A percentile compares a stretch with the other conserved stretches of the same genome.
Conservation (phyloP, 179 eudicot genomes). For the Heliamphora pulchella region DNA sequence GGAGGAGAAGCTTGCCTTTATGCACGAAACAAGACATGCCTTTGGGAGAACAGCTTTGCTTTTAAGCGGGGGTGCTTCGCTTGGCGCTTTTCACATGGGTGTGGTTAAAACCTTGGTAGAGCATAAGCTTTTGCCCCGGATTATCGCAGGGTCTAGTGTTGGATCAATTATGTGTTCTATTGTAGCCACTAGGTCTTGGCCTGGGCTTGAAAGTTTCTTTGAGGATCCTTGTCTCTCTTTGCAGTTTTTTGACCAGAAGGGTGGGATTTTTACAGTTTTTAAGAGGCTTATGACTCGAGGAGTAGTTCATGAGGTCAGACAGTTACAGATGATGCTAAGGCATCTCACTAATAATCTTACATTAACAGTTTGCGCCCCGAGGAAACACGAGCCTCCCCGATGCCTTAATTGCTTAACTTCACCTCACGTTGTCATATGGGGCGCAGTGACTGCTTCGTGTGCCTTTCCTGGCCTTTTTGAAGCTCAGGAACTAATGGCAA, state of each 20-base stretch:
- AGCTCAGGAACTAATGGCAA: constrained; percentile 98
- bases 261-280: constrained; percentile 66
- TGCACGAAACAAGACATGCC: constrained; percentile 95
- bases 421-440: constrained; percentile 98
- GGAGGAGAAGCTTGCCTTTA: constrained; percentile 93
- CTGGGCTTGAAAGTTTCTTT: constrained; percentile 88
- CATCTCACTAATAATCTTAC: constrained; percentile 74
- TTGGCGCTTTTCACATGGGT: constrained; percentile 86
- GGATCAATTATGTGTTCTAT: constrained; percentile 87
- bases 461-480: constrained; percentile 98
- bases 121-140: constrained; percentile 81
- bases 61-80: constrained; percentile 92
- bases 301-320: constrained; percentile 87
- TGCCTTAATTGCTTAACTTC: constrained; percentile 93
- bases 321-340: constrained; percentile 71
- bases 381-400: constrained; percentile 94
- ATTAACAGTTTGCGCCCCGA: constrained; percentile 88
- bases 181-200: constrained; percentile 93
- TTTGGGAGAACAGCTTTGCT: constrained; percentile 97
- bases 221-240: constrained; percentile 84
- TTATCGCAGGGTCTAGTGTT: constrained; percentile 90
- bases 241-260: constrained; percentile 83
- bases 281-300: constrained; percentile 66
- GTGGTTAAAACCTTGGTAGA: constrained; percentile 91
- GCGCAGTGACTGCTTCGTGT: constrained; percentile 98